Percentiles rank a stretch among this genome's conserved stretches.
Evolutionary conservation across 208 protist genomes (phyloP).

Genomic region (Leishmania martiniquensis): DNA sequence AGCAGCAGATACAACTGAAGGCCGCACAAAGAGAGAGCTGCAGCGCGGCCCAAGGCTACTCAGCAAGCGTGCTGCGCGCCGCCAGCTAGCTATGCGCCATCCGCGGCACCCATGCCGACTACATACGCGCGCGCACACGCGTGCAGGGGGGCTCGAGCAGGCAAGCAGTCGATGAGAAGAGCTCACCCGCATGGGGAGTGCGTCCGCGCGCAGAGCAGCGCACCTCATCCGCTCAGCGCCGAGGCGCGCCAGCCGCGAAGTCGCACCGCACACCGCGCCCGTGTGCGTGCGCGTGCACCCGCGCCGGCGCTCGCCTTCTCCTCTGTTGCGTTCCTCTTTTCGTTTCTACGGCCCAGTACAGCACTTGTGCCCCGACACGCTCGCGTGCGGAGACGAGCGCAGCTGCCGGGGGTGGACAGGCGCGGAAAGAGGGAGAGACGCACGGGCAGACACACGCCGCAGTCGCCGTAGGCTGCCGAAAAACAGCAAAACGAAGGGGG

Average conservation of each 20-base stretch:
- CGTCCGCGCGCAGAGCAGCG: neutral
- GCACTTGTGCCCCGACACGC: neutral
- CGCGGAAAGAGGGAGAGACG: neutral
- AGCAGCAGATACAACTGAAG: too few species aligned
- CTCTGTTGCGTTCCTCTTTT: neutral
- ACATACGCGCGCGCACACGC: too few species aligned
- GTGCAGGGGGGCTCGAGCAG: too few species aligned
- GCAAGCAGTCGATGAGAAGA: neutral
- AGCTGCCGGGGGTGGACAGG: neutral
- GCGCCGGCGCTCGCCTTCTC: neutral
- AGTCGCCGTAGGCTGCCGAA: neutral
- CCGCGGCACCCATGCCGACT: too few species aligned
- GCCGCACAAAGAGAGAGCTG: too few species aligned
- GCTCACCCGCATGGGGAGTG: neutral
- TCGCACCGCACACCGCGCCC: neutral
- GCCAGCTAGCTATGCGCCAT: too few species aligned
- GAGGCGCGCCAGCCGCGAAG: neutral
- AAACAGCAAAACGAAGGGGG: neutral
- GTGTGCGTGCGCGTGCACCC: neutral
- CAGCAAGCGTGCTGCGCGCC: too few species aligned
- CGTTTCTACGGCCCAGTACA: slow-evolving; percentile 2
- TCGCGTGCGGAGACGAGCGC: neutral
- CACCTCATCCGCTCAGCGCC: neutral
- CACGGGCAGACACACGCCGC: neutral
- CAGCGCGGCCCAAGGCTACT: too few species aligned